Base-by-base conservation (phyloP, 805 yeast genomes). In the Metschnikowia noctiluminum region DNA sequence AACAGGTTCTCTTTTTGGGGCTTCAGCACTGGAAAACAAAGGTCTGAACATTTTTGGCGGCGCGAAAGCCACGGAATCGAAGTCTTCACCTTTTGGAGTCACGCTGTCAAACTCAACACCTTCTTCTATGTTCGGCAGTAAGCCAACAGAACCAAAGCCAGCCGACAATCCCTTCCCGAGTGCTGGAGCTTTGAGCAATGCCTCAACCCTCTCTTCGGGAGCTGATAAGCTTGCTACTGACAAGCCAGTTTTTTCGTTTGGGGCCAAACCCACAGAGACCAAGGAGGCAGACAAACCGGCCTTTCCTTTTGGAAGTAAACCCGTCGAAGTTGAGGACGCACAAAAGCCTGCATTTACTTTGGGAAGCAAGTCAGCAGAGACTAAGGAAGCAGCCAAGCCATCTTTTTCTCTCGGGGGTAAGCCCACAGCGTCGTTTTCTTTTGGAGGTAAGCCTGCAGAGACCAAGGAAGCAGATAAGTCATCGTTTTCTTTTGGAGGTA, bases 271-370 rank as follows among this genome's bases (percentile, higher is more conserved):
- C 10, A 61, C 60, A 21, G 68, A 54, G 11, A 63, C 52, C 10
- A 50, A 44, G 13, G 48, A 45, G 9, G 49, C 34, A 14, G 43
- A 15, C 28, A 43, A 32, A 21, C 50, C 51, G 0, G 62, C 57
- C 2, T 54, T 55, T 30, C 52, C 59, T 5, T 63, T 64, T 40
- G 69, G 69, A n/a, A 62, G 60, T 6, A 62, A 62, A 45, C 53
- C 61, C 16, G 32, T 9, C 12, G 68, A 54, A 9, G 63, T 51
- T 10, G 47, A 44, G 13, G 48, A 45, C 11, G 49, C 34, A 13
- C 40, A 15, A 27, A 43, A 32, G 28, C 50, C 53, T 0, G 62
- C 57, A 2, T 53, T 55, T 28, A 51, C 59, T 2, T 63, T 64
- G 39, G 69, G 69, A n/a, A 62, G 60, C 7, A 62, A 62, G 45